Percentiles rank a stretch among this genome's conserved stretches.
Evolutionary conservation across 2,329 filamentous ascomycete species (phyloP).

Genomic region (Xylariaceae sp.): DNA sequence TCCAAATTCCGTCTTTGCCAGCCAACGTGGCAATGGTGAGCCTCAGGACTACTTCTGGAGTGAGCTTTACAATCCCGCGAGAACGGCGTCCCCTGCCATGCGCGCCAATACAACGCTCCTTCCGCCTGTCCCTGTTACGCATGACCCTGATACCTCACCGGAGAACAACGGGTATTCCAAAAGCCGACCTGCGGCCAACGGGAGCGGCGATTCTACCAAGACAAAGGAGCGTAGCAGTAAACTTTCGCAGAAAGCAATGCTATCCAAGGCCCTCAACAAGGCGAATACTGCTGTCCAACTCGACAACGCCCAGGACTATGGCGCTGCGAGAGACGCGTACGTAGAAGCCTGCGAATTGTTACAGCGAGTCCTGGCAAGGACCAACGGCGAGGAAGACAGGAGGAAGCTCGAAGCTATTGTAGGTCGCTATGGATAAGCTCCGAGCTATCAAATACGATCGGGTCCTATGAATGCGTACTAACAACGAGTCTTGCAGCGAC

Average conservation of each 20-base stretch:
- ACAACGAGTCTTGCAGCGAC: slow-evolving; percentile 51
- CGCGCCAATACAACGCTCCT: slow-evolving; percentile 25
- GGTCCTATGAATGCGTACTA: slow-evolving; percentile 10
- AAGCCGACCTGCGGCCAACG: slow-evolving; percentile 44
- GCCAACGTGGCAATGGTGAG: slow-evolving; percentile 21
- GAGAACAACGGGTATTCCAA: slow-evolving; percentile 43
- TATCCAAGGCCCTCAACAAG: slow-evolving; percentile 91
- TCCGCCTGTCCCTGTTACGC: slow-evolving; percentile 27
- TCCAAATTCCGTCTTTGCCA: slow-evolving; percentile 24
- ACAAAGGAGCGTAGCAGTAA: slow-evolving; percentile 36
- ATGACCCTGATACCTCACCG: slow-evolving; percentile 32
- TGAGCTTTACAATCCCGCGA: slow-evolving; percentile 24
- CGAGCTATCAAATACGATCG: neutral
- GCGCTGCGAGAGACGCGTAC: slow-evolving; percentile 86
- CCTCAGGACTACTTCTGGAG: slow-evolving; percentile 27
- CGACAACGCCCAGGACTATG: slow-evolving; percentile 93
- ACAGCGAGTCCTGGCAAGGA: slow-evolving; percentile 81
- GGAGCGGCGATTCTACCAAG: slow-evolving; percentile 42
- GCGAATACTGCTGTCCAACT: slow-evolving; percentile 93
- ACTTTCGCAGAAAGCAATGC: slow-evolving; percentile 86
- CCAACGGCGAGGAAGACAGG: slow-evolving; percentile 78
- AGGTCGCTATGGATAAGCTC: slow-evolving; percentile 40
- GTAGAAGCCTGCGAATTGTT: slow-evolving; percentile 84
- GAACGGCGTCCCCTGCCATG: slow-evolving; percentile 23
- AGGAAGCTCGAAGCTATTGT: slow-evolving; percentile 92